These are phyloP conservation scores for Fragilariopsis cylindrus DNA, from an alignment of 108 stramenopile genomes.

Conservation along the genomic window DNA sequence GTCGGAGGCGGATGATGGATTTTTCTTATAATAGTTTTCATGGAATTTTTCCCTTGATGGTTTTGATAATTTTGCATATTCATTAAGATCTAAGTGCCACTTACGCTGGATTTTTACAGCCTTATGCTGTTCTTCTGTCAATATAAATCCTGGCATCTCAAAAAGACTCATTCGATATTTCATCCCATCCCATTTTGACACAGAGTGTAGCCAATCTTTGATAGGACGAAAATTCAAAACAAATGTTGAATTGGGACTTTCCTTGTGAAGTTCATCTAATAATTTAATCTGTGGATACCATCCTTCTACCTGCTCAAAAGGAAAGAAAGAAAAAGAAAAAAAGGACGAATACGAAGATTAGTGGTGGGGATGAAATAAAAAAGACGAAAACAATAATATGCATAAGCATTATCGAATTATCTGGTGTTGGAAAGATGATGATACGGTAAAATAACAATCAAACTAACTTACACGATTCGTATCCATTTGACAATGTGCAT, in stretches of 20 bases:
- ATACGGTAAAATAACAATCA: neutral
- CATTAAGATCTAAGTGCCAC: too few relatives aligned
- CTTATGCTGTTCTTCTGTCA: neutral
- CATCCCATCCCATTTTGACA: neutral
- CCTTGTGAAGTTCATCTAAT: slow-evolving; percentile 28
- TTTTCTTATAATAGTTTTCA: too few relatives aligned
- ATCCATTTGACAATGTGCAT: slow-evolving; percentile 2
- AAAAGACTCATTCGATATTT: neutral
- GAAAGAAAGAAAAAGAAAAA: too few relatives aligned
- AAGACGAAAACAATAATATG: neutral
- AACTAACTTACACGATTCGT: neutral
- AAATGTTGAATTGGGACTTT: slow-evolving; percentile 33
- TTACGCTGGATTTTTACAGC: too few relatives aligned
- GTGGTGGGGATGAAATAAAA: neutral
- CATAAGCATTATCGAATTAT: neutral
- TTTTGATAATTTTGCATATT: too few relatives aligned
- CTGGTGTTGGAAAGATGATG: neutral
- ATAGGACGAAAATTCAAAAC: slow-evolving; percentile 22
- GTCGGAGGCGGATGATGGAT: too few relatives aligned
- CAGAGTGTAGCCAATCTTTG: neutral
- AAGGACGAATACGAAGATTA: neutral
- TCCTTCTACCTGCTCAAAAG: neutral
- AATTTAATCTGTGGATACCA: slow-evolving; percentile 29
- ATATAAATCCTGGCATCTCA: neutral
- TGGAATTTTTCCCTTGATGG: too few relatives aligned